Evolutionary conservation across 1,284 basidiomycete genomes (phyloP).

Genomic region (Tilletia walkeri): DNA sequence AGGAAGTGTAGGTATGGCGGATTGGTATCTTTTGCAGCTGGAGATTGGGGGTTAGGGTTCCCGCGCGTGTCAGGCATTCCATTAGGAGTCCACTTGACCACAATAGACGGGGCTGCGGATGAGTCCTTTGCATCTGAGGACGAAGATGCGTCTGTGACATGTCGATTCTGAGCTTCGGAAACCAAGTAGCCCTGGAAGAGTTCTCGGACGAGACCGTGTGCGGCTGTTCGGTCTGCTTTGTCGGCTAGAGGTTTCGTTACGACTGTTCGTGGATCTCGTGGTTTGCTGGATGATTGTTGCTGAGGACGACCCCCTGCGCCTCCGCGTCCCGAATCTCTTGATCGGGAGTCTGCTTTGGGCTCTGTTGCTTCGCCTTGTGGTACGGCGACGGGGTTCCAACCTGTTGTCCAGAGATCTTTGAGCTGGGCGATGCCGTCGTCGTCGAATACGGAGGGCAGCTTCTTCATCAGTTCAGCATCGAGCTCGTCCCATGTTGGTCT

Average conservation of each 20-base stretch:
- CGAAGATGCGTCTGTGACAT: conserved; percentile 15
- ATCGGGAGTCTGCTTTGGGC: conserved; percentile 25
- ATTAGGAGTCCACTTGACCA: conserved; percentile 19
- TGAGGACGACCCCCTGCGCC: not conserved
- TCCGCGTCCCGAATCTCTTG: conserved; percentile 11
- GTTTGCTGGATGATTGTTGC: conserved; percentile 2
- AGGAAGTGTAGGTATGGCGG: conserved; percentile 91
- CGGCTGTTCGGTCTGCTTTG: conserved; percentile 75
- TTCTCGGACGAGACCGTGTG: conserved; percentile 78
- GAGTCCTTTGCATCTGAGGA: conserved; percentile 23
- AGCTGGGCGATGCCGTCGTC: conserved; percentile 22
- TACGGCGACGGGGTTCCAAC: not conserved
- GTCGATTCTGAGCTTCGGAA: conserved; percentile 65
- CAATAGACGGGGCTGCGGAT: conserved; percentile 12
- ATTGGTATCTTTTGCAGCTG: conserved; percentile 58
- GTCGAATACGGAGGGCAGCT: conserved; percentile 28
- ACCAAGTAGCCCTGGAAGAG: conserved; percentile 79
- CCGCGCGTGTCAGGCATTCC: not conserved
- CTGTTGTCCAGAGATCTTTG: conserved; percentile 20
- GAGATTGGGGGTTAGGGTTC: not conserved
- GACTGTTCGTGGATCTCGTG: conserved; percentile 33
- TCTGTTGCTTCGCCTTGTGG: not conserved
- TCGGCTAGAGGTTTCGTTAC: conserved; percentile 70
- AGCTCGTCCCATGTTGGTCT: conserved; percentile 7
- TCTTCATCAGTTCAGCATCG: not conserved